These are phyloP conservation scores for Pseudozyma pruni DNA, from an alignment of 1,284 basidiomycete genomes.

Conservation along the genomic window DNA sequence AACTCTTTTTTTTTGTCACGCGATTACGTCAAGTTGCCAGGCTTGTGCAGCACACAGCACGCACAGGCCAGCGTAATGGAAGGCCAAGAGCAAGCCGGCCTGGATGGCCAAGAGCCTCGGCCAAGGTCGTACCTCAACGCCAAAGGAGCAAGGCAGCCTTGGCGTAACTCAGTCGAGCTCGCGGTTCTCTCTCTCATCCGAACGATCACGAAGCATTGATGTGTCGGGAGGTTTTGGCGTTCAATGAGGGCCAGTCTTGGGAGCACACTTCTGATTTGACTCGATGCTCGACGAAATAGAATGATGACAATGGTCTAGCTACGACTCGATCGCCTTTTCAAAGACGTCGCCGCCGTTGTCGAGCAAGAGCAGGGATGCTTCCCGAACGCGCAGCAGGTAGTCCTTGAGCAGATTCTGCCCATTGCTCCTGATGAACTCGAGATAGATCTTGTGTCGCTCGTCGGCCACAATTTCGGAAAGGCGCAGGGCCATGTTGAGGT, in stretches of 20 bases:
- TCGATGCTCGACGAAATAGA: too few species aligned
- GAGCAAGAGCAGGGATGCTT: conserved; percentile 51
- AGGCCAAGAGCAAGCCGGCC: conserved; percentile 2
- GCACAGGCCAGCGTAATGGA: conserved; percentile 3
- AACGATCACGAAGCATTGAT: too few species aligned
- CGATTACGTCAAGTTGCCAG: conserved; percentile 17
- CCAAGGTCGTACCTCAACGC: too few species aligned
- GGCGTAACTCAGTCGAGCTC: too few species aligned
- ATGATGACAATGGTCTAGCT: background rate
- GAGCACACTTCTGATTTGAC: too few species aligned
- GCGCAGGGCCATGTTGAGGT: conserved; percentile 81
- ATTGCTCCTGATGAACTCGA: conserved; percentile 78
- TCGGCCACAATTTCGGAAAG: conserved; percentile 88
- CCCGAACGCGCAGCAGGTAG: conserved; percentile 61
- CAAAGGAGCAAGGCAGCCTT: too few species aligned
- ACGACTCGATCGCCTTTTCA: conserved; percentile 36
- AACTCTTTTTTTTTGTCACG: background rate
- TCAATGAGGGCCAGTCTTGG: too few species aligned
- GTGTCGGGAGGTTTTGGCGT: too few species aligned
- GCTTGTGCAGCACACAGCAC: conserved; percentile 1
- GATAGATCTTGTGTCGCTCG: conserved; percentile 84
- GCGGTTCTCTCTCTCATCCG: too few species aligned
- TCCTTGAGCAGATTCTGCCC: conserved; percentile 65
- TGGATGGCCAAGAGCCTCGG: too few species aligned
- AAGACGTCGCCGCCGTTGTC: conserved; percentile 45